Conservation (phyloP, 2,329 filamentous ascomycete genomes). For the Claviceps sp. region DNA sequence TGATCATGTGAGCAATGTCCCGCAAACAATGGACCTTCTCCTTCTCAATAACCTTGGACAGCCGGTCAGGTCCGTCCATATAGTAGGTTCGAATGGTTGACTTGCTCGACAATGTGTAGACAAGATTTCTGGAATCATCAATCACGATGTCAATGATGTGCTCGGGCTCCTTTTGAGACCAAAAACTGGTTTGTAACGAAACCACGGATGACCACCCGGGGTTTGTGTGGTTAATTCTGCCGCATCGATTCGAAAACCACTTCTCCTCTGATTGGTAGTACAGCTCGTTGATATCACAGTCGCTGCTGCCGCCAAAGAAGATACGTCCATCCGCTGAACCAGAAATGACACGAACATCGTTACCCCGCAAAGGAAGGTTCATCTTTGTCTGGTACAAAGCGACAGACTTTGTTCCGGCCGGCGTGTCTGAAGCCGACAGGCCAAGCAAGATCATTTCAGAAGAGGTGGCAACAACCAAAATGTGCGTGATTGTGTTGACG, state of each 20-base stretch:
- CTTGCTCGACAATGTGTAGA: constrained; percentile 80
- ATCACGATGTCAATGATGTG: constrained; percentile 67
- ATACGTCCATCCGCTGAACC: constrained; percentile 79
- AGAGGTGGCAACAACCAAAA: constrained; percentile 79
- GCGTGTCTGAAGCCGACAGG: constrained; percentile 53
- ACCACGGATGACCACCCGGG: constrained; percentile 56
- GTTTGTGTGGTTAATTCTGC: constrained; percentile 78
- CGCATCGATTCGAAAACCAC: constrained; percentile 84
- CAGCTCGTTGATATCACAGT: constrained; percentile 85
- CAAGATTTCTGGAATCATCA: constrained; percentile 74
- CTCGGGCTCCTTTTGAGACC: constrained; percentile 41
- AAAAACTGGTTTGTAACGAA: constrained; percentile 34
- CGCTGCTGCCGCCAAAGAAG: constrained; percentile 72
- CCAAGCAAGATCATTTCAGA: constrained; percentile 80
- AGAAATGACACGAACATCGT: constrained; percentile 64
- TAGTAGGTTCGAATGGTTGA: constrained; percentile 89
- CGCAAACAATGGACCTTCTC: constrained; percentile 46
- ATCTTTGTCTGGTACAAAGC: constrained; percentile 82
- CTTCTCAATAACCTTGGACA: constrained; percentile 54
- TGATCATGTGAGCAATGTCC: constrained; percentile 78
- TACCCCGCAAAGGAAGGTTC: constrained; percentile 61
- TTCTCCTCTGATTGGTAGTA: constrained; percentile 95
- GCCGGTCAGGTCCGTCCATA: constrained; percentile 52
- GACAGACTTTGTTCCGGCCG: constrained; percentile 58
- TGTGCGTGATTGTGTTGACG: constrained; percentile 68